These are phyloP conservation scores for Macrolepiota fuliginosa DNA, from an alignment of 768 basidiomycete genomes.

Conservation along the genomic window DNA sequence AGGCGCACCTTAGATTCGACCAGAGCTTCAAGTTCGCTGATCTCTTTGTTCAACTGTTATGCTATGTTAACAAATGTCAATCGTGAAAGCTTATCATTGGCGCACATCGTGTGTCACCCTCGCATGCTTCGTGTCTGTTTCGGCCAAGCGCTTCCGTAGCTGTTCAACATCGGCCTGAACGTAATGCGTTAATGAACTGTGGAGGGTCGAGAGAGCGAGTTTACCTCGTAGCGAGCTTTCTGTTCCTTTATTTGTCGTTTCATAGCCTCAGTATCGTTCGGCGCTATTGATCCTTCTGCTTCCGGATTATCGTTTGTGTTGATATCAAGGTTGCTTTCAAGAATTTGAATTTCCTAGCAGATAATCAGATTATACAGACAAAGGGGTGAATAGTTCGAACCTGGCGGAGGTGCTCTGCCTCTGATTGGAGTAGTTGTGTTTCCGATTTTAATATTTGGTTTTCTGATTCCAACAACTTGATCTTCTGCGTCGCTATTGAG, in stretches of 20 bases:
- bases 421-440: conserved; percentile 63
- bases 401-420: conserved; percentile 72
- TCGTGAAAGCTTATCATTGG: conserved; percentile 2
- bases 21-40: conserved; percentile 86
- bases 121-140: conserved; percentile 74
- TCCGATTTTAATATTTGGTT: conserved; percentile 68
- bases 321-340: conserved; percentile 76
- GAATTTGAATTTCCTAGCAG: conserved; percentile 64
- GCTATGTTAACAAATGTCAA: background rate
- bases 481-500: conserved; percentile 53
- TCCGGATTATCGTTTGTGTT: conserved; percentile 47
- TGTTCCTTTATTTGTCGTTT: conserved; percentile 47
- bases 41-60: conserved; percentile 81
- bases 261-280: conserved; percentile 34
- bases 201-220: conserved; percentile 6
- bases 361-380: background rate
- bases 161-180: conserved; percentile 63
- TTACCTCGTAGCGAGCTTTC: conserved; percentile 52
- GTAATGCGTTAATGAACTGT: background rate
- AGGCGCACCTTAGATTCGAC: conserved; percentile 85
- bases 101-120: conserved; percentile 66
- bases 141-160: conserved; percentile 63
- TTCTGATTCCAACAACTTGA: conserved; percentile 73
- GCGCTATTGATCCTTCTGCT: conserved; percentile 5
- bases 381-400: conserved; percentile 30